Evolutionary conservation across 2,329 filamentous ascomycete species (phyloP).

Genomic region (Fusarium subtropicale): DNA sequence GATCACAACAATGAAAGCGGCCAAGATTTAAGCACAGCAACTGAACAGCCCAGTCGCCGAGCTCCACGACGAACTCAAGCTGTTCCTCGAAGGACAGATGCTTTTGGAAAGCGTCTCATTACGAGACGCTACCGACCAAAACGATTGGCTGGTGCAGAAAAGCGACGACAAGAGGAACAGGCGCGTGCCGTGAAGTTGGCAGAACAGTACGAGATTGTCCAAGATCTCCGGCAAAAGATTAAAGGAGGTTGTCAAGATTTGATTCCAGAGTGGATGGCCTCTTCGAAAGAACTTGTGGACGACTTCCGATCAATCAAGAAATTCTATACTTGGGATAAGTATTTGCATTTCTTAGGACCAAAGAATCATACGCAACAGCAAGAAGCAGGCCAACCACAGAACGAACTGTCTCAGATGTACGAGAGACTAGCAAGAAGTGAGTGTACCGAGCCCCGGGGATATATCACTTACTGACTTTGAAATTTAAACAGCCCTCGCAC

Average conservation of each 20-base stretch:
- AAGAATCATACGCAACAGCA: constrained; percentile 42
- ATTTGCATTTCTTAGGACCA: constrained; percentile 66
- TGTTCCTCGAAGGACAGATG: constrained; percentile 19
- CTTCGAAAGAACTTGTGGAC: constrained; percentile 69
- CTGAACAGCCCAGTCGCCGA: constrained; percentile 17
- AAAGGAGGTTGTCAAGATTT: constrained; percentile 58
- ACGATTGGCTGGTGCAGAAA: constrained; percentile 58
- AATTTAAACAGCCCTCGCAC: constrained; percentile 49
- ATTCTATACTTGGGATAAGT: constrained; percentile 76
- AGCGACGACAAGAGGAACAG: constrained; percentile 59
- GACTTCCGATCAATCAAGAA: constrained; percentile 73
- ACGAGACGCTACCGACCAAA: constrained; percentile 60
- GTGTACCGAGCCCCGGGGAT: constrained; percentile 39
- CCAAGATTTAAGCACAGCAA: constrained; percentile 2
- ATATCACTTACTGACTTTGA: constrained; percentile 22
- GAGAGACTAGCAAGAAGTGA: constrained; percentile 66
- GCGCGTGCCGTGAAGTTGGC: constrained; percentile 55
- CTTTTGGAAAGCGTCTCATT: constrained; percentile 45
- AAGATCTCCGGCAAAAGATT: constrained; percentile 56
- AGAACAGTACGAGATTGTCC: constrained; percentile 59
- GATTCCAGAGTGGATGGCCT: constrained; percentile 66
- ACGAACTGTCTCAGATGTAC: constrained; percentile 66
- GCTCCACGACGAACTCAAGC: constrained; percentile 24
- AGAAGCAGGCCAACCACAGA: constrained; percentile 49
- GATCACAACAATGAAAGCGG: constrained; percentile 4